Conservation (phyloP, 2,329 filamentous ascomycete genomes). For the Pestalotiopsis sp. region DNA sequence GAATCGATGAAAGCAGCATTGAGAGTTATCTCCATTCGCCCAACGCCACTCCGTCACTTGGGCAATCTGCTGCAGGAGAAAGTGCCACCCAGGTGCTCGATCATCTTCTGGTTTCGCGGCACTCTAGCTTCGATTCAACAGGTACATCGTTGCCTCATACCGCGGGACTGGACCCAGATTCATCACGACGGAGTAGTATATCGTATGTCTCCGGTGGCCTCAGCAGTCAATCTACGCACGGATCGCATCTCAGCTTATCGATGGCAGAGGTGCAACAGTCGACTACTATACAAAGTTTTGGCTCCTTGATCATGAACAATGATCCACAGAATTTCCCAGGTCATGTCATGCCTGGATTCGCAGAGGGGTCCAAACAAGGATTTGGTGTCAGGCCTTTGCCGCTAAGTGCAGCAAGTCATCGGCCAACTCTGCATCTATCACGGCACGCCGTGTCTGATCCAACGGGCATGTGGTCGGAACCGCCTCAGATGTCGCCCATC, state of each 20-base stretch:
- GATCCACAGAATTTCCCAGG: background rate
- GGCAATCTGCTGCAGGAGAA: constrained; percentile 5
- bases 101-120: constrained; percentile 10
- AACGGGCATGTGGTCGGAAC: background rate
- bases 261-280: background rate
- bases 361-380: background rate
- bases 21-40: constrained; percentile 16
- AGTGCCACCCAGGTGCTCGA: constrained; percentile 15
- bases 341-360: background rate
- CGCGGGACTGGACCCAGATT: background rate
- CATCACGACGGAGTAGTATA: background rate
- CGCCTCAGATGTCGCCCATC: constrained; percentile 1
- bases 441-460: constrained; percentile 1
- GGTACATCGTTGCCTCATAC: background rate
- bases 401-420: background rate
- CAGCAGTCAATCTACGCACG: background rate
- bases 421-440: background rate
- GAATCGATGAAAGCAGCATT: constrained; percentile 51
- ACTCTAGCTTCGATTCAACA: background rate
- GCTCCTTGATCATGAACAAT: background rate
- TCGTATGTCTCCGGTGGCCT: background rate
- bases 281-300: background rate
- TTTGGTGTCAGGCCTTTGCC: background rate
- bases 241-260: background rate
- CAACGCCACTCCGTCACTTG: constrained; percentile 11